These are phyloP conservation scores for Penicillium tannophilum DNA, from an alignment of 495 filamentous ascomycete species.

Conservation along the genomic window DNA sequence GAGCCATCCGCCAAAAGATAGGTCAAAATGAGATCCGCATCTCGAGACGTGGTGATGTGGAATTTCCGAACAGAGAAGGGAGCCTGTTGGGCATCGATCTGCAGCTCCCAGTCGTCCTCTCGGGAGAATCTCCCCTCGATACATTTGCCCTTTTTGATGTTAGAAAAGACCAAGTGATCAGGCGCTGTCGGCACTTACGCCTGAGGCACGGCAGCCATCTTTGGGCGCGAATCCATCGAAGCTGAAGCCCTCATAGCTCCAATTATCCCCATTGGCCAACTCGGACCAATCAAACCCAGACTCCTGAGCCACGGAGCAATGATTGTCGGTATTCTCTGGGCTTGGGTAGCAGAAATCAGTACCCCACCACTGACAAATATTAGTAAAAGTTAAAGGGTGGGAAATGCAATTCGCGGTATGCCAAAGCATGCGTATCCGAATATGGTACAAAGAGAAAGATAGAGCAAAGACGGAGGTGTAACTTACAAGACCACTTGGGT, in stretches of 20 bases:
- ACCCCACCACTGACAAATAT: slow-evolving; percentile 51
- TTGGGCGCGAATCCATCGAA: slow-evolving; percentile 72
- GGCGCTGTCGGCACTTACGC: slow-evolving; percentile 36
- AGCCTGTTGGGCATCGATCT: slow-evolving; percentile 51
- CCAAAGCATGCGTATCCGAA: not conserved
- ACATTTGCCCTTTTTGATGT: slow-evolving; percentile 55
- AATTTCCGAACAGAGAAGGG: slow-evolving; percentile 76
- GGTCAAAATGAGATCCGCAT: slow-evolving; percentile 76
- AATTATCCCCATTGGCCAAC: slow-evolving; percentile 60
- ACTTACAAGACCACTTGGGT: slow-evolving; percentile 35
- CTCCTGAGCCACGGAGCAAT: slow-evolving; percentile 65
- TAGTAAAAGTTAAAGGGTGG: slow-evolving; percentile 8
- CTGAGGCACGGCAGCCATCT: slow-evolving; percentile 49
- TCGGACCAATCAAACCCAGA: slow-evolving; percentile 74
- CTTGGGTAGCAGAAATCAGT: slow-evolving; percentile 62
- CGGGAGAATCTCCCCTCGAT: slow-evolving; percentile 60
- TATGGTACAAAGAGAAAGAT: not conserved
- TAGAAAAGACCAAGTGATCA: not conserved
- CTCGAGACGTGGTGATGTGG: slow-evolving; percentile 68
- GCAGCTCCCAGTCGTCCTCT: slow-evolving; percentile 40
- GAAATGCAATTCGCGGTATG: not conserved
- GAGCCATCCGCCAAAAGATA: slow-evolving; percentile 80
- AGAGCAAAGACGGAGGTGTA: not conserved
- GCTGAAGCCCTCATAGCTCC: slow-evolving; percentile 64
- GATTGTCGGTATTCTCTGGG: slow-evolving; percentile 77